Base-by-base conservation (phyloP, 768 basidiomycete species). In the Tulasnella sp. region DNA sequence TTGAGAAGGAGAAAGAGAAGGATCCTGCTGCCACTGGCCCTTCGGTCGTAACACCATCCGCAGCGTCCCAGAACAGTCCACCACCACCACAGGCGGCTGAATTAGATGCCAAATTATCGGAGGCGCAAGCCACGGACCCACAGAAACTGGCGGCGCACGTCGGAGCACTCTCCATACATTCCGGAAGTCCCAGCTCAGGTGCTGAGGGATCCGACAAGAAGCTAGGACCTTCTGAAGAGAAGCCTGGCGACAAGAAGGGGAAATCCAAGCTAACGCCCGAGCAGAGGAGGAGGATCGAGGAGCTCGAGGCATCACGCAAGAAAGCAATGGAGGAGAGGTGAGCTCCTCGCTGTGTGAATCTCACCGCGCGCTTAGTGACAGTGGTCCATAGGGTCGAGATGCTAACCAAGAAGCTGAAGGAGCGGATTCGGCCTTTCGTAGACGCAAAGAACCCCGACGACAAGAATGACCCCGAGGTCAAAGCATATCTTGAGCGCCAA, bases 341-440 rank as follows among this genome's bases (percentile, higher is more conserved):
- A 15, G 2, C 25, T 9, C 3, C 9, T 19, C 17, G 1, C 9
- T 17, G 43, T 55, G 19, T 14, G 15, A 45, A 31, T 48, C 23
- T 15, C 15, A 32, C 11, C 4, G n/a, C n/a, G 34, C 17, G 29
- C 6, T 25, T n/a, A 17, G 19, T 29, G 14, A 15, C 29, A 32
- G 7, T 8, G 14, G 8, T 35, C 46, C 23, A 6, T 50, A 61
- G 60, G 12, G 25, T 60, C n/a, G 49, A 27, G 11, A 59, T 70
- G 66, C 72, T 99, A 42, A 81, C 83, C 29, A 69, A 76, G 57
- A 94, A 96, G 73, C 76, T 97, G 65, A 70, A 83, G 48, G 90
- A 94, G 61, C 74, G 93, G 8, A 69, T 98, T 59, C 73, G 92
- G 61, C 91, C 93, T 40, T 89, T 92, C 65, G 87, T 98, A 19